A percentile compares a stretch with the other conserved stretches of the same genome.
Conservation (phyloP, 108 stramenopile species). For the Asterionellopsis glacialis region DNA sequence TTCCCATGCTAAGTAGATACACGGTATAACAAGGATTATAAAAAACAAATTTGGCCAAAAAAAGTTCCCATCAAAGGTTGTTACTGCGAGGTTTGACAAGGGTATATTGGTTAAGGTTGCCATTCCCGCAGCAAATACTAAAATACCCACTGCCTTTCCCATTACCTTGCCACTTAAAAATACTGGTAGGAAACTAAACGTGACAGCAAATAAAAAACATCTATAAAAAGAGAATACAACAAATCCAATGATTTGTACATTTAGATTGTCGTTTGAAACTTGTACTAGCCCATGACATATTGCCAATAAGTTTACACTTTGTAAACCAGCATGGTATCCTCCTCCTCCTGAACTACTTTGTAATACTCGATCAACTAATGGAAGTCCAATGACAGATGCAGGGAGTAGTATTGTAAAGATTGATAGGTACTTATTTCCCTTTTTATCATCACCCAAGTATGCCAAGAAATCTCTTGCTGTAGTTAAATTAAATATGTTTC, state of each 20-base stretch:
- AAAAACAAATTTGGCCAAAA: conserved; percentile 33
- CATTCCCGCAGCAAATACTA: conserved; percentile 18
- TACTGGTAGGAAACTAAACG: conserved; percentile 26
- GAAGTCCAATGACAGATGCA: conserved; percentile 30
- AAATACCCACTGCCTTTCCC: conserved; percentile 27
- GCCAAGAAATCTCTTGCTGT: conserved; percentile 35
- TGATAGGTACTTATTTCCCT: conserved; percentile 29
- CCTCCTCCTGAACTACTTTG: neutral
- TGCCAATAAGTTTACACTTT: conserved; percentile 22
- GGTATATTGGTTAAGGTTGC: conserved; percentile 31
- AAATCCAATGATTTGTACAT: conserved; percentile 45
- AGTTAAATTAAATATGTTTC: conserved; percentile 25
- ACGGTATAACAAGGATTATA: conserved; percentile 15
- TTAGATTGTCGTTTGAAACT: conserved; percentile 15
- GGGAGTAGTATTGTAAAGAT: conserved; percentile 42
- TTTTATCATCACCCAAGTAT: conserved; percentile 35
- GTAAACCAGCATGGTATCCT: conserved; percentile 30
- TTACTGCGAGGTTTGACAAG: conserved; percentile 18
- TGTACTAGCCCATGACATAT: conserved; percentile 19
- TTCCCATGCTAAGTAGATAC: conserved; percentile 9
- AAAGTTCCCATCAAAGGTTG: conserved; percentile 32
- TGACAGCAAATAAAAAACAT: conserved; percentile 31
- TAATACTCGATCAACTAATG: conserved; percentile 28
- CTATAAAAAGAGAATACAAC: conserved; percentile 40
- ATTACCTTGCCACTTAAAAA: conserved; percentile 15